phyloP scores from a whole-genome alignment of 208 protist species.

The Leishmania aethiopica region DNA sequence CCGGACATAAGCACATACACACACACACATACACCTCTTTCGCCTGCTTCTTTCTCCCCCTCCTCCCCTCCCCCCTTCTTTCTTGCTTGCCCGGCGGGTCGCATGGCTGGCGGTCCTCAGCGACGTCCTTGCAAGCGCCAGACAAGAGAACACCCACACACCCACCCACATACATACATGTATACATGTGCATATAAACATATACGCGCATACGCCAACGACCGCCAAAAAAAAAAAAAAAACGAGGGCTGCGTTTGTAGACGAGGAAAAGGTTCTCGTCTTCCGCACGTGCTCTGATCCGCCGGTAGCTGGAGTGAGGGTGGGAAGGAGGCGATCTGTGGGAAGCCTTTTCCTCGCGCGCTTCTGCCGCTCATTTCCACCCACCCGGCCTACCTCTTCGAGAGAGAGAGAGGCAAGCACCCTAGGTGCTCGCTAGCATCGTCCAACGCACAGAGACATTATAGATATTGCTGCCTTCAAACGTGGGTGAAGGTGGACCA shows the following conservation, averaged over 20 bases:
- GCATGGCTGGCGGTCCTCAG: background rate
- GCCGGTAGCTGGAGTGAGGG: background rate
- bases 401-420: background rate
- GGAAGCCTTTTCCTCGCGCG: background rate
- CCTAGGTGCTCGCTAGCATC: background rate
- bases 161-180: background rate
- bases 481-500: conserved; percentile 2
- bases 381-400: background rate
- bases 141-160: background rate
- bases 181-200: background rate
- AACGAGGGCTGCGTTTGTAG: background rate
- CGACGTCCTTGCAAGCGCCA: background rate
- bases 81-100: background rate
- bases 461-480: background rate
- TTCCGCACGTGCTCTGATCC: background rate
- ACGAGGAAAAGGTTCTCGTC: background rate
- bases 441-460: background rate
- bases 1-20: background rate
- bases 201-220: background rate
- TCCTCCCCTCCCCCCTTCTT: background rate
- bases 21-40: background rate
- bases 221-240: background rate
- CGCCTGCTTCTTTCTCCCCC: background rate
- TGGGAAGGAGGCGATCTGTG: background rate
- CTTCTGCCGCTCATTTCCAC: background rate